These are phyloP conservation scores for Barbarea vulgaris DNA, from an alignment of 345 rosid species.

Conservation along the genomic window DNA sequence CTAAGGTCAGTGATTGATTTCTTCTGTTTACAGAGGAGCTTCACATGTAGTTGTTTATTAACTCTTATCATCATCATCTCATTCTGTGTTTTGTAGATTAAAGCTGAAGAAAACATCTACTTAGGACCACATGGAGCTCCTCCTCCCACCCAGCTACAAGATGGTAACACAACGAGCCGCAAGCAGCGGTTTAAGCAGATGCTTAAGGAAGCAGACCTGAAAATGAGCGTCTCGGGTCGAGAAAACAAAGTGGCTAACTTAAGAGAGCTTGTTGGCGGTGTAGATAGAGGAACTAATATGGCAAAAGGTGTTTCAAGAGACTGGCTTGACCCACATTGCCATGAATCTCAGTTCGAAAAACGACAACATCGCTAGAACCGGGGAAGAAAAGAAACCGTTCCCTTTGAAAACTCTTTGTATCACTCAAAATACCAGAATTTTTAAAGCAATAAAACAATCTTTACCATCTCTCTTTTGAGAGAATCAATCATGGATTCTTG, in stretches of 20 bases:
- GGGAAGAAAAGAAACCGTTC: background rate
- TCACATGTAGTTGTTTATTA: background rate
- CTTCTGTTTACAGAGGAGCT: background rate
- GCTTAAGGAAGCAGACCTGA: conserved; percentile 84
- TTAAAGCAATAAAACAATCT: background rate
- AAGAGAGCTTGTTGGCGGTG: conserved; percentile 68
- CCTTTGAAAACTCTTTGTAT: conserved; percentile 17
- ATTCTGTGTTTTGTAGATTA: conserved; percentile 38
- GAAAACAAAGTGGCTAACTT: conserved; percentile 86
- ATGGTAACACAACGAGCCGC: conserved; percentile 54
- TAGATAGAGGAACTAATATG: conserved; percentile 48
- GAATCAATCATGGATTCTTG: background rate
- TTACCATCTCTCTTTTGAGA: background rate
- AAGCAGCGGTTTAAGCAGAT: conserved; percentile 87
- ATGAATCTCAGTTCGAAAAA: conserved; percentile 83
- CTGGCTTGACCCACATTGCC: conserved; percentile 95
- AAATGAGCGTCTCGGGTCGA: conserved; percentile 61
- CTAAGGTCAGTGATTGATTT: conserved; percentile 50
- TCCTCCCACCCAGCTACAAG: conserved; percentile 80
- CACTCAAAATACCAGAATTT: background rate
- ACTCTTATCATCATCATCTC: background rate
- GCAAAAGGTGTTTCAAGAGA: conserved; percentile 63
- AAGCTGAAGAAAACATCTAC: conserved; percentile 76
- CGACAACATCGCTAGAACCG: conserved; percentile 4
- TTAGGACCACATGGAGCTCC: conserved; percentile 95